Conservation (phyloP, 345 rosid species). For the Euphorbia tirucalli region DNA sequence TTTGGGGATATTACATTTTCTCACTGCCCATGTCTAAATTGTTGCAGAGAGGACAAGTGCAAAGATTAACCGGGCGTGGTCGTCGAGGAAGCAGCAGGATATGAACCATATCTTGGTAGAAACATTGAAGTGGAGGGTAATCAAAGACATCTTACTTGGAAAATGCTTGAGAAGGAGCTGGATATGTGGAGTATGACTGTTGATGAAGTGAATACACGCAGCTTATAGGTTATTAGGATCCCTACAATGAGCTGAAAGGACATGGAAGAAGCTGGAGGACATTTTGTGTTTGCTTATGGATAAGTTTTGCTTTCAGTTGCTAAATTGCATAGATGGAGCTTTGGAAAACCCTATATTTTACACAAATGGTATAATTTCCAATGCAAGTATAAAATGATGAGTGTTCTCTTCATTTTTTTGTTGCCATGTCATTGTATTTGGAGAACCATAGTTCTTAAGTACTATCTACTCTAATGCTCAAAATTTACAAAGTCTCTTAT, state of each 20-base stretch:
- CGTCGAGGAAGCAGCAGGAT: slow-evolving; percentile 39
- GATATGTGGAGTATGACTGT: not conserved
- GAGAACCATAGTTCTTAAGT: too few species aligned
- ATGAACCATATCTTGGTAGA: not conserved
- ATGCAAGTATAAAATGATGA: too few species aligned
- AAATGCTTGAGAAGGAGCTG: not conserved
- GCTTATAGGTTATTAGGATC: not conserved
- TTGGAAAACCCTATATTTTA: too few species aligned
- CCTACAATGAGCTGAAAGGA: not conserved
- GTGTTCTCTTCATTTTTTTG: too few species aligned
- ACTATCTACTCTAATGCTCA: too few species aligned
- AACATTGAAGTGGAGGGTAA: not conserved
- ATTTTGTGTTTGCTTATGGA: not conserved
- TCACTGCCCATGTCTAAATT: slow-evolving; percentile 8
- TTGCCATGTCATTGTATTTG: too few species aligned
- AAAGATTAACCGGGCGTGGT: slow-evolving; percentile 40
- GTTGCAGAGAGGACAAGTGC: slow-evolving; percentile 43
- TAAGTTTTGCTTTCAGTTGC: not conserved
- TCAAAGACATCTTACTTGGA: not conserved
- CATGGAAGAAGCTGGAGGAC: not conserved
- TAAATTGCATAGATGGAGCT: not conserved
- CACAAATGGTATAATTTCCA: too few species aligned
- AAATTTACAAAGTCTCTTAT: too few species aligned
- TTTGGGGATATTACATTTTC: not conserved
- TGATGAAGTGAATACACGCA: not conserved